Percentiles rank a stretch among this genome's conserved stretches.
Conservation (phyloP, 345 rosid species). For the Gossypium raimondii region DNA sequence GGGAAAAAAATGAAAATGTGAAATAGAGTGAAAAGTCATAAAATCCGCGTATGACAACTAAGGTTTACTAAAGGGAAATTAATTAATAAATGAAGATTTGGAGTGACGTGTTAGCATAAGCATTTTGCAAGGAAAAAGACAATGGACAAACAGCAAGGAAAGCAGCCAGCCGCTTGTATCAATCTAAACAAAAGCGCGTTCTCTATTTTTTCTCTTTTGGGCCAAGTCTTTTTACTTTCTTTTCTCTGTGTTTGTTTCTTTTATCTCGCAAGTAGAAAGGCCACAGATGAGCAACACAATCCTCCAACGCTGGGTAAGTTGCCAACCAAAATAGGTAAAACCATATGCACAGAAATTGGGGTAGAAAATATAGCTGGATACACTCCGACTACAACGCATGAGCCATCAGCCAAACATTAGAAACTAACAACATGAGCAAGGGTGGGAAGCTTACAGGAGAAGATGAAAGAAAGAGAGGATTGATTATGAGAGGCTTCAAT, state of each 20-base stretch:
- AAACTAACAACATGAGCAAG: too few species aligned
- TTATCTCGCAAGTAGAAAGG: too few species aligned
- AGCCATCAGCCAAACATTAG: too few species aligned
- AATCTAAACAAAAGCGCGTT: not conserved
- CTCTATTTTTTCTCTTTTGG: not conserved
- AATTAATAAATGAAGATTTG: not conserved
- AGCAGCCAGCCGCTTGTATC: not conserved
- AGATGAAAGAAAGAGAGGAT: too few species aligned
- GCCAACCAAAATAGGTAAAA: too few species aligned
- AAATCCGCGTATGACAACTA: constrained; percentile 1
- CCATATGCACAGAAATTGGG: too few species aligned
- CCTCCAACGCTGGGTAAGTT: too few species aligned
- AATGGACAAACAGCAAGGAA: not conserved
- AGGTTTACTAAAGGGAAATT: not conserved
- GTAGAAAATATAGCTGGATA: too few species aligned
- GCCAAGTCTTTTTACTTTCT: not conserved
- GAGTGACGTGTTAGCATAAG: not conserved
- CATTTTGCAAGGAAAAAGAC: not conserved
- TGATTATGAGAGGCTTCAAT: too few species aligned
- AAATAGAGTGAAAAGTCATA: not conserved
- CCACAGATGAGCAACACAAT: too few species aligned
- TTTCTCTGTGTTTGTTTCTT: not conserved
- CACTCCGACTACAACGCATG: too few species aligned
- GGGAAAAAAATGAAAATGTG: not conserved
- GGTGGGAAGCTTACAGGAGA: too few species aligned